A percentile compares a stretch with the other conserved stretches of the same genome.
Evolutionary conservation across 805 yeast species (phyloP).

Genomic region (Huiozyma naganishii): DNA sequence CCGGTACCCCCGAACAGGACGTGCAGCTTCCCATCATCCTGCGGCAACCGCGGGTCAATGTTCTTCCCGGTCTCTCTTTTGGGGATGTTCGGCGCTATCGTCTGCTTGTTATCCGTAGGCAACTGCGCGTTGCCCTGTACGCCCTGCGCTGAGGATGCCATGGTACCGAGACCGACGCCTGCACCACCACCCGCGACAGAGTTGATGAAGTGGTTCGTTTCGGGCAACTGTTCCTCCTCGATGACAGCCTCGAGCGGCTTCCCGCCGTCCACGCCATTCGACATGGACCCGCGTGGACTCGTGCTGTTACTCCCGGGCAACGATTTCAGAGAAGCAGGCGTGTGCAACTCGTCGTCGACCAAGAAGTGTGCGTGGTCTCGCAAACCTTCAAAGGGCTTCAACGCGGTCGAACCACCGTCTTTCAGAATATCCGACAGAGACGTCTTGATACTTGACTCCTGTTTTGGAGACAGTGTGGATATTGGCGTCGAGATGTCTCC

Average conservation of each 20-base stretch:
- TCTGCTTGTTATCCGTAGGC: not conserved
- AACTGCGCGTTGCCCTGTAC: not conserved
- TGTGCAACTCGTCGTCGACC: constrained; percentile 18
- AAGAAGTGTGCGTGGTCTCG: constrained; percentile 10
- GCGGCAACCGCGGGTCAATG: constrained; percentile 54
- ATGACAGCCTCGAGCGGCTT: constrained; percentile 7
- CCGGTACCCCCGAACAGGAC: constrained; percentile 84
- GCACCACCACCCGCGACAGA: not conserved
- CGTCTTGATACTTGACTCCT: not conserved
- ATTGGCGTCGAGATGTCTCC: constrained; percentile 1
- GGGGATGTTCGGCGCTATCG: constrained; percentile 16
- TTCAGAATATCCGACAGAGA: not conserved
- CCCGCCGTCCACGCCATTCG: not conserved
- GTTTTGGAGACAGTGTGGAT: constrained; percentile 5
- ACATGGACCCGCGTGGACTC: constrained; percentile 7
- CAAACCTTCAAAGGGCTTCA: not conserved
- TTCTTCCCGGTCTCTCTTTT: constrained; percentile 36
- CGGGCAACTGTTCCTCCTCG: constrained; percentile 3
- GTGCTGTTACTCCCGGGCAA: constrained; percentile 17
- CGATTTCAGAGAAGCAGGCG: constrained; percentile 12
- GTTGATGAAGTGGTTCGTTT: not conserved
- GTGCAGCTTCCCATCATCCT: constrained; percentile 83
- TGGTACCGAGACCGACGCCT: not conserved
- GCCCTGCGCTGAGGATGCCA: not conserved
- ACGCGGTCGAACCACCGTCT: not conserved